Evolutionary conservation across 1,139 yeast genomes (phyloP).

Genomic region (Pichia sp.): DNA sequence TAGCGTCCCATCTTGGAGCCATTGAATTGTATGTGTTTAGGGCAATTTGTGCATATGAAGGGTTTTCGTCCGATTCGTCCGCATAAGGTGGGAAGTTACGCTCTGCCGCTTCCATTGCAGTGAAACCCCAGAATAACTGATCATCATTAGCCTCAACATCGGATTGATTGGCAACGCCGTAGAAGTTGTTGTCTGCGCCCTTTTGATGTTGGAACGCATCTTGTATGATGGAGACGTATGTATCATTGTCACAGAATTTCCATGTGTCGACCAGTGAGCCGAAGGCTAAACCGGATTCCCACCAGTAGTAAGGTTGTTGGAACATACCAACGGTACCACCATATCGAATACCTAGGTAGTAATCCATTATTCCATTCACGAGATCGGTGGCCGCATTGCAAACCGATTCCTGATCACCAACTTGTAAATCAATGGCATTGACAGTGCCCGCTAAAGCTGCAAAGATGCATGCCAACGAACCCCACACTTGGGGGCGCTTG

Average conservation of each 20-base stretch:
- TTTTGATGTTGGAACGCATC: constrained; percentile 66
- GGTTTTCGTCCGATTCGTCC: constrained; percentile 34
- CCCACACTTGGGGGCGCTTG: no score
- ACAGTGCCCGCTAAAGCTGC: neutral
- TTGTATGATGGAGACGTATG: constrained; percentile 53
- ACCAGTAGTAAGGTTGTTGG: constrained; percentile 86
- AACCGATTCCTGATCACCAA: constrained; percentile 26
- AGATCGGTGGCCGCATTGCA: constrained; percentile 45
- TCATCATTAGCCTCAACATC: constrained; percentile 97
- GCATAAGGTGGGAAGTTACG: constrained; percentile 66
- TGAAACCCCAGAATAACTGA: constrained; percentile 13
- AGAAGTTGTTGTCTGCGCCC: constrained; percentile 61
- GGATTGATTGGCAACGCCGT: constrained; percentile 80
- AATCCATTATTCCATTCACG: constrained; percentile 72
- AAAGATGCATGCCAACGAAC: no score
- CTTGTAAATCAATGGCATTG: constrained; percentile 14
- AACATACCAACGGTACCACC: constrained; percentile 88
- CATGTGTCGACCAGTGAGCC: constrained; percentile 78
- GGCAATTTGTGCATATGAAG: constrained; percentile 68
- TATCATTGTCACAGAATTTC: constrained; percentile 63
- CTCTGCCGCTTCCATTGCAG: constrained; percentile 6
- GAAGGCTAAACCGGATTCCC: constrained; percentile 99
- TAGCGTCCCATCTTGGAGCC: constrained; percentile 81
- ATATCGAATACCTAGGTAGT: constrained; percentile 60
- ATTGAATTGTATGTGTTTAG: constrained; percentile 86